Evolutionary conservation across 108 stramenopile genomes (phyloP).

Genomic region (Nitzschia palea): DNA sequence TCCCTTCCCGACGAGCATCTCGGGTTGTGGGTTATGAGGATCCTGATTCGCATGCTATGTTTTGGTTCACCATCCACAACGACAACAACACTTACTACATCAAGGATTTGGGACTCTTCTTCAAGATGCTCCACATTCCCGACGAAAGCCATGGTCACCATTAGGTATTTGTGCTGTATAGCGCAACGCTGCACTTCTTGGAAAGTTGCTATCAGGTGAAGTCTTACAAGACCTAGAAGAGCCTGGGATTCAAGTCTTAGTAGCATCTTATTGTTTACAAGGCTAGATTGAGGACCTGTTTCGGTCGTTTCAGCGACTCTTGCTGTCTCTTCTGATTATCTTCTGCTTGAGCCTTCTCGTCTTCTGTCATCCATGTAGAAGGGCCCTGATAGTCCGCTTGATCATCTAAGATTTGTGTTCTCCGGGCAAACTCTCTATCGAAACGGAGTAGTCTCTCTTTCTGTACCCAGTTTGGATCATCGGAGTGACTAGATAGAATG

Average conservation of each 20-base stretch:
- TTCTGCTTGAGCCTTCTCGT: conserved; percentile 37
- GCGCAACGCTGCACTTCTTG: too few relatives aligned
- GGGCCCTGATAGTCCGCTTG: conserved; percentile 54
- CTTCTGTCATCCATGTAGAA: conserved; percentile 46
- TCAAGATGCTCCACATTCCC: conserved; percentile 92
- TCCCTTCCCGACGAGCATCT: conserved; percentile 72
- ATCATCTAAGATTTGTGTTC: conserved; percentile 58
- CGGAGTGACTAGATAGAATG: background rate
- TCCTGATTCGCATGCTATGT: conserved; percentile 83
- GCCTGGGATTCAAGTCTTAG: background rate
- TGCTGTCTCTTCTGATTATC: conserved; percentile 26
- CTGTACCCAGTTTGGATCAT: conserved; percentile 25
- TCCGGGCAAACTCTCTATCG: conserved; percentile 45
- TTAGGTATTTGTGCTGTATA: conserved; percentile 23
- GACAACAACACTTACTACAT: conserved; percentile 90
- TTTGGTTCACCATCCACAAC: conserved; percentile 94
- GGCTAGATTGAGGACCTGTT: conserved; percentile 33
- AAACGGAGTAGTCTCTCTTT: conserved; percentile 56
- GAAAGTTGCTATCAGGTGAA: too few relatives aligned
- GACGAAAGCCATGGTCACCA: conserved; percentile 64
- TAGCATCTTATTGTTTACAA: conserved; percentile 16
- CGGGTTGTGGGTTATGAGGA: conserved; percentile 88
- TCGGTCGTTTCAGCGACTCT: conserved; percentile 24
- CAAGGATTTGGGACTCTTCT: conserved; percentile 88
- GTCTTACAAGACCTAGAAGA: too few relatives aligned